These are phyloP conservation scores for Colletotrichum sp. DNA, from an alignment of 2,329 filamentous ascomycete genomes.

Conservation along the genomic window DNA sequence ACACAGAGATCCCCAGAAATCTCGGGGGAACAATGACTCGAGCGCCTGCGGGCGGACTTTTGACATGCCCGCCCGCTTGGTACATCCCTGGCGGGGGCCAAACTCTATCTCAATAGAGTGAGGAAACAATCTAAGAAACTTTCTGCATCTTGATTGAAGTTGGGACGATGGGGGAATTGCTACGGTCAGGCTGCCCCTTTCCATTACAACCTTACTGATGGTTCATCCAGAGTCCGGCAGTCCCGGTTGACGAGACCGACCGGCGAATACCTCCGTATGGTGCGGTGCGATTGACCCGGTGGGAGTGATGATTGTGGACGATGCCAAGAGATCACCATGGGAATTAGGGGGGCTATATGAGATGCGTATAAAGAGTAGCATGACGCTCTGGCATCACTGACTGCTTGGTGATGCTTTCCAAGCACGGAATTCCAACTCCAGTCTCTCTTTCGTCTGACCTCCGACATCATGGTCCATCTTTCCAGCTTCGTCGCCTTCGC, in stretches of 20 bases:
- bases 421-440: background rate
- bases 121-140: constrained; percentile 9
- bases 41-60: background rate
- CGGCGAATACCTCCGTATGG: background rate
- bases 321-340: background rate
- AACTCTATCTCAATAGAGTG: background rate
- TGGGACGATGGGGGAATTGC: background rate
- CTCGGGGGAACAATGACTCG: background rate
- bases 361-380: background rate
- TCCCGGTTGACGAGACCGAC: background rate
- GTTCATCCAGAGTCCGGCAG: background rate
- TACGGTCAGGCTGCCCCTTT: background rate
- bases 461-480: background rate
- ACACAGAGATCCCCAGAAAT: background rate
- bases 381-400: background rate
- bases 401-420: background rate
- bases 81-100: background rate
- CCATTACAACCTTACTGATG: background rate
- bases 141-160: constrained; percentile 4
- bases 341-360: background rate
- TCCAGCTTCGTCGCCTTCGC: background rate
- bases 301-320: background rate
- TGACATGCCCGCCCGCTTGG: background rate
- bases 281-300: background rate
- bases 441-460: background rate